Evolutionary conservation across 108 stramenopile species (phyloP), one percentile per base, ranked within the genome.

Genomic region (Nitzschia inconspicua): DNA sequence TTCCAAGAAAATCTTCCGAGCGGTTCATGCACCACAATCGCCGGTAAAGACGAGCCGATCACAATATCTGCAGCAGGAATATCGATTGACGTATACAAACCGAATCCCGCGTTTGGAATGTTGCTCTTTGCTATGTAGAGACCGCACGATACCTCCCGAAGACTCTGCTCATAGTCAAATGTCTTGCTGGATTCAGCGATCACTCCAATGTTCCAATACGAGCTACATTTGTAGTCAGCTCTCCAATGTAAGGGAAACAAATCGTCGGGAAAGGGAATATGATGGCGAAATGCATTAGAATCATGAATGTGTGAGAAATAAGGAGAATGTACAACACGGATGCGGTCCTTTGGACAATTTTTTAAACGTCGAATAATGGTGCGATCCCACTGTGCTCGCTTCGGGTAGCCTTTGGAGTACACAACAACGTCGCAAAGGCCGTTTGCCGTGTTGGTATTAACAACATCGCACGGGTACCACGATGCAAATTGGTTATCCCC

Each of bases 91-190:
- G 83, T 77, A 52, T 80, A 84, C 36, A 68, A 74, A 9, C 83
- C 83, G 1, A 80, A 60, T 9, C 83, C 83, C 9, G 65, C 47
- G 29, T 77, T 75, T 41, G 78, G 73, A 16, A 84, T 80, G 34
- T 76, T 79, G 10, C 70, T 72, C 27, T 27, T 44, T 0, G 79
- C 83, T 3, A 79, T 59, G 58, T 84, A 84, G 23, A 66, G 30
- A 3, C 71, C 72, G 43, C 82, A 83, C 41, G 48, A 20, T 1
- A 49, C 67, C 19, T 47, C n/a, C 18, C 67, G 47, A 5, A 68
- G 32, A 2, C 19, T 24, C 3, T 11, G 14, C 29, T 68, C 67
- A 49, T 68, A 57, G 1, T 23, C 46, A 25, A 51, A 9, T 28
- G 27, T 10, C 3, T 60, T 18, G 28, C 28, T 25, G 3, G 13